Evolutionary conservation across 148 eudicot genomes (phyloP).

Genomic region (Vaccinium macrocarpon): DNA sequence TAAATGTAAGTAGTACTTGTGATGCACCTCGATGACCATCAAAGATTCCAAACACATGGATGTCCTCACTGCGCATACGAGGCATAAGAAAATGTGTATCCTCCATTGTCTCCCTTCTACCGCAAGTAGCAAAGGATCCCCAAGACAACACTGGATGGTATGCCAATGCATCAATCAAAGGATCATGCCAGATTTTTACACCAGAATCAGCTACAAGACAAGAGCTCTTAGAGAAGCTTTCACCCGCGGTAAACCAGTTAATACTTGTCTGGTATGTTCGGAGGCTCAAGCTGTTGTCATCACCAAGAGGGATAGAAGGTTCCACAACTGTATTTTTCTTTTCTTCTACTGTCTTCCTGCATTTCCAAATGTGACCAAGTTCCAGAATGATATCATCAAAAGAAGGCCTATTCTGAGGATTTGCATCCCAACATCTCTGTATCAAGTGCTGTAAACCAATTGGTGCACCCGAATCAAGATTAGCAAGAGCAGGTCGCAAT

Average conservation of each 20-base stretch:
- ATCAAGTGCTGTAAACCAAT: conserved; percentile 55
- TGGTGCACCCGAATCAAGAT: conserved; percentile 46
- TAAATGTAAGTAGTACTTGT: conserved; percentile 2
- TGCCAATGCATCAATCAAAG: conserved; percentile 27
- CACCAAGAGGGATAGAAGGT: conserved; percentile 22
- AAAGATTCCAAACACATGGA: conserved; percentile 78
- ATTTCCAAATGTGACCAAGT: conserved; percentile 46
- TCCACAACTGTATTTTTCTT: conserved; percentile 17
- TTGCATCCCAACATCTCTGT: conserved; percentile 73
- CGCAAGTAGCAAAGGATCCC: conserved; percentile 90
- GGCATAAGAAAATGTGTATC: conserved; percentile 90
- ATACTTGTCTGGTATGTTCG: conserved; percentile 40
- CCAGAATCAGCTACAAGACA: conserved; percentile 33
- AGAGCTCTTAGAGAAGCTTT: conserved; percentile 33
- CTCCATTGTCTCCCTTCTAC: conserved; percentile 94
- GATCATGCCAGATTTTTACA: conserved; percentile 30
- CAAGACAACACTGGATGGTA: conserved; percentile 73
- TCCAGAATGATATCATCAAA: conserved; percentile 66
- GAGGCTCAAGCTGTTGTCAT: conserved; percentile 25
- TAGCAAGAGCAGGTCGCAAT: conserved; percentile 73
- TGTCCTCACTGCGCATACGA: conserved; percentile 41
- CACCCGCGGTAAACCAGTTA: conserved; percentile 70
- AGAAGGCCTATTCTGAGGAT: conserved; percentile 69
- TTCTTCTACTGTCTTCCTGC: conserved; percentile 23
- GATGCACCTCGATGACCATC: conserved; percentile 96